phyloP scores from a whole-genome alignment of 1,284 basidiomycete species.

The Ceratobasidium sp. region DNA sequence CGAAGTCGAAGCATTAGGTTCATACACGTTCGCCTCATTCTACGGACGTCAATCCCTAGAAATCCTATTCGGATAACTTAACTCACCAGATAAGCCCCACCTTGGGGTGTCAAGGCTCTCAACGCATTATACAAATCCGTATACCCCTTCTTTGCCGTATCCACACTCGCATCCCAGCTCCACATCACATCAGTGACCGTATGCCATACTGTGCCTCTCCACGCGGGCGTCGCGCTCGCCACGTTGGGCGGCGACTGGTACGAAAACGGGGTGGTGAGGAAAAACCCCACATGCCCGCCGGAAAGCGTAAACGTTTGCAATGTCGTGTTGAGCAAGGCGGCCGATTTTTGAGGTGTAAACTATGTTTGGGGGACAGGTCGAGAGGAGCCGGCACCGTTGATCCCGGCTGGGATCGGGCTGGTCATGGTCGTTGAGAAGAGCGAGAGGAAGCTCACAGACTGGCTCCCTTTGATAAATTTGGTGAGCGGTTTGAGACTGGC shows the following conservation, averaged over 20 bases:
- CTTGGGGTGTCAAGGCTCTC: slow-evolving; percentile 1
- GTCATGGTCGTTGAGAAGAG: slow-evolving; percentile 8
- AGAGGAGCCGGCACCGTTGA: no score
- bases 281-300: background rate
- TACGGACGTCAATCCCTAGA: slow-evolving; percentile 49
- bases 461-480: slow-evolving; percentile 20
- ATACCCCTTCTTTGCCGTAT: slow-evolving; percentile 26
- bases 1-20: slow-evolving; percentile 62
- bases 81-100: background rate
- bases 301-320: background rate
- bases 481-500: slow-evolving; percentile 30
- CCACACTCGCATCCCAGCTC: slow-evolving; percentile 22
- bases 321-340: background rate
- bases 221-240: slow-evolving; percentile 65
- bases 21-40: slow-evolving; percentile 72
- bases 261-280: slow-evolving; percentile 21
- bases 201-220: slow-evolving; percentile 65
- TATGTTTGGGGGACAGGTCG: no score
- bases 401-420: background rate
- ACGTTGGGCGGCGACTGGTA: slow-evolving; percentile 56
- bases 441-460: slow-evolving; percentile 5
- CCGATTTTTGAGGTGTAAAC: no score
- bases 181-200: slow-evolving; percentile 44
- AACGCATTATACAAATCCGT: slow-evolving; percentile 49
- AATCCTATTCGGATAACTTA: background rate